Conservation (phyloP, 2,329 filamentous ascomycete species). For the Trichoderma koningiopsis region DNA sequence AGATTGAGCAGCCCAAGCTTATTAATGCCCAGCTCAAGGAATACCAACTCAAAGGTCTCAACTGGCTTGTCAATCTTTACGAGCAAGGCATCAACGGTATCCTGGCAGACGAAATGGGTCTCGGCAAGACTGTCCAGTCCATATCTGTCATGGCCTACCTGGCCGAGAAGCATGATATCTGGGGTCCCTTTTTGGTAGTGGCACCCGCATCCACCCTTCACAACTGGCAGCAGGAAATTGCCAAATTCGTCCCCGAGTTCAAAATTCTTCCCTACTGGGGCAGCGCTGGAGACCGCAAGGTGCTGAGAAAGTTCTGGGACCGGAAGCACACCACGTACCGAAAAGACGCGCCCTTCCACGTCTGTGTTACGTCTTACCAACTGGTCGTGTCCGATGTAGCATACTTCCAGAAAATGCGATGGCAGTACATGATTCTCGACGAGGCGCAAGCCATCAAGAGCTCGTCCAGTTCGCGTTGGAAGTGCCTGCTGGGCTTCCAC, state of each 20-base stretch:
- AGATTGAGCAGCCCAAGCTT: constrained; percentile 92
- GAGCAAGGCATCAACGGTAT: constrained; percentile 99
- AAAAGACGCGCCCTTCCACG: constrained; percentile 91
- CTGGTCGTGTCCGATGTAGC: constrained; percentile 93
- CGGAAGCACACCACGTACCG: constrained; percentile 95
- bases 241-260: constrained; percentile 89
- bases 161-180: constrained; percentile 95
- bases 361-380: constrained; percentile 95
- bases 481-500: constrained; percentile 89
- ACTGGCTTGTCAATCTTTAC: constrained; percentile 98
- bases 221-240: constrained; percentile 99
- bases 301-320: constrained; percentile 98
- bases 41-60: constrained; percentile 98
- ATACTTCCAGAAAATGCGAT: constrained; percentile 98
- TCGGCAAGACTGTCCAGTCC: constrained; percentile 97
- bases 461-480: constrained; percentile 94
- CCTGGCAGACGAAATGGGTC: constrained; percentile 98
- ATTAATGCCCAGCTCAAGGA: constrained; percentile 94
- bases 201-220: constrained; percentile 94
- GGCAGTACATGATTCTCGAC: constrained; percentile 99
- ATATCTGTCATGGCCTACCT: constrained; percentile 99
- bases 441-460: constrained; percentile 99
- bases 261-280: constrained; percentile 99
- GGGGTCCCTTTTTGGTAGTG: constrained; percentile 96
- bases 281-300: constrained; percentile 88